These are phyloP conservation scores for Thecamonas trahens DNA, from an alignment of 78 protist genomes.

Conservation along the genomic window DNA sequence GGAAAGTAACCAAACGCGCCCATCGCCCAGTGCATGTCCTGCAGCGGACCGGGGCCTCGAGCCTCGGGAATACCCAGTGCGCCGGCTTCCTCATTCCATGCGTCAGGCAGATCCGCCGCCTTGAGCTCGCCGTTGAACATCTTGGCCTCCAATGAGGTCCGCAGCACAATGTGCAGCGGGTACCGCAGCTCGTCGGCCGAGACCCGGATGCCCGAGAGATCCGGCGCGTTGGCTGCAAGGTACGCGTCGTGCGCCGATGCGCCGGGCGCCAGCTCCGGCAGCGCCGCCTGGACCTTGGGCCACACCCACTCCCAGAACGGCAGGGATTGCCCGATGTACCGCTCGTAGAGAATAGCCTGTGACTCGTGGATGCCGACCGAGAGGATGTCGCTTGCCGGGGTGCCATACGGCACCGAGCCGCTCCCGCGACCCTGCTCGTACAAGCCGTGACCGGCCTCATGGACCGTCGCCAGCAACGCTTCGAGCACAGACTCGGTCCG, in stretches of 20 bases:
- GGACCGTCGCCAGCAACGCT: slow-evolving; percentile 4
- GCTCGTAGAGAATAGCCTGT: slow-evolving; percentile 27
- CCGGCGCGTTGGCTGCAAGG: background rate
- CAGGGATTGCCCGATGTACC: background rate
- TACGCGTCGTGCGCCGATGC: slow-evolving; percentile 2
- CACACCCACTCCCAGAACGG: slow-evolving; percentile 9
- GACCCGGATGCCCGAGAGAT: background rate
- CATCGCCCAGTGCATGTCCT: slow-evolving; percentile 20
- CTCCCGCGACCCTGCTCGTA: slow-evolving; percentile 6
- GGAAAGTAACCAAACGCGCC: slow-evolving; percentile 32
- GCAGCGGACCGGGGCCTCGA: slow-evolving; percentile 2
- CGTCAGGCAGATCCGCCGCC: too few relatives aligned
- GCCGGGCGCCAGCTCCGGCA: background rate
- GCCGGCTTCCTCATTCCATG: too few relatives aligned
- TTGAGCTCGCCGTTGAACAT: too few relatives aligned
- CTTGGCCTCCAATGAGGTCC: too few relatives aligned
- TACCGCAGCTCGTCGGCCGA: slow-evolving; percentile 26
- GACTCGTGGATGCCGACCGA: slow-evolving; percentile 28
- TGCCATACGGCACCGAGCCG: background rate
- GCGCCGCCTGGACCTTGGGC: background rate
- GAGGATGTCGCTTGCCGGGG: background rate
- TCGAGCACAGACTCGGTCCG: background rate
- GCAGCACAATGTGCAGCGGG: slow-evolving; percentile 15
- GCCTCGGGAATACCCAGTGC: too few relatives aligned
- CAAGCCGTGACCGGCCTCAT: slow-evolving; percentile 13